These are phyloP conservation scores for Avena insularis DNA, from an alignment of 176 grass and related monocot genomes.

Conservation along the genomic window DNA sequence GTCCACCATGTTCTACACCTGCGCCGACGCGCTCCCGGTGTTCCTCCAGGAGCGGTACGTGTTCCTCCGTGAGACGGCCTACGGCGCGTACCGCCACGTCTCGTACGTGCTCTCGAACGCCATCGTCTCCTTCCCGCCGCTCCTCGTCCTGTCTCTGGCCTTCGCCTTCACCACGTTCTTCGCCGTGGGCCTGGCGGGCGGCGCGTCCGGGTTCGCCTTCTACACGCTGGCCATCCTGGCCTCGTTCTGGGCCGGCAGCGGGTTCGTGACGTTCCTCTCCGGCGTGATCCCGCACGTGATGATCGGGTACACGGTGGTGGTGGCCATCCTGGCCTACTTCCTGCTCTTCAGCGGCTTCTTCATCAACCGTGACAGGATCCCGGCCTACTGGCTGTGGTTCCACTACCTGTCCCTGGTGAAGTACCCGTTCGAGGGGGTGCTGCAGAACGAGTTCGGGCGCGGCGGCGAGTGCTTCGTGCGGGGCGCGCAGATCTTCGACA, in stretches of 20 bases:
- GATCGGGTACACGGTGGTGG: slow-evolving; percentile 85
- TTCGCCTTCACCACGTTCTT: slow-evolving; percentile 86
- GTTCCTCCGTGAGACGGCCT: slow-evolving; percentile 89
- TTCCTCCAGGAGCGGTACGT: slow-evolving; percentile 94
- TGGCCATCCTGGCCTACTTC: slow-evolving; percentile 91
- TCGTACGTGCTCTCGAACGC: slow-evolving; percentile 97
- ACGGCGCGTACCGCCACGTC: slow-evolving; percentile 86
- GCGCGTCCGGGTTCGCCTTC: slow-evolving; percentile 70
- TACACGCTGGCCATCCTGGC: slow-evolving; percentile 80
- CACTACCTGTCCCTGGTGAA: slow-evolving; percentile 94
- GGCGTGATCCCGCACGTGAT: slow-evolving; percentile 88
- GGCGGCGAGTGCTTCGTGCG: slow-evolving; percentile 70
- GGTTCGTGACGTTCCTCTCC: slow-evolving; percentile 95
- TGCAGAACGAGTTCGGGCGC: slow-evolving; percentile 92
- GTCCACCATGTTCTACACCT: slow-evolving; percentile 98
- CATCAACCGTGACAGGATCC: slow-evolving; percentile 89
- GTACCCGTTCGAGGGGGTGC: slow-evolving; percentile 85
- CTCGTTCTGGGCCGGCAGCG: slow-evolving; percentile 84
- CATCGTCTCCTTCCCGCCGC: slow-evolving; percentile 84
- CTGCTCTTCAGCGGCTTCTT: slow-evolving; percentile 96
- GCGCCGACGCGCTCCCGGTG: slow-evolving; percentile 92
- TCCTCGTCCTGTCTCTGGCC: slow-evolving; percentile 77
- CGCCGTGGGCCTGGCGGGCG: slow-evolving; percentile 83
- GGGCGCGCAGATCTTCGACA: slow-evolving; percentile 88
- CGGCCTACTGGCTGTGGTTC: slow-evolving; percentile 94